Conservation (phyloP, 768 basidiomycete genomes). For the Boletus rubropictus region DNA sequence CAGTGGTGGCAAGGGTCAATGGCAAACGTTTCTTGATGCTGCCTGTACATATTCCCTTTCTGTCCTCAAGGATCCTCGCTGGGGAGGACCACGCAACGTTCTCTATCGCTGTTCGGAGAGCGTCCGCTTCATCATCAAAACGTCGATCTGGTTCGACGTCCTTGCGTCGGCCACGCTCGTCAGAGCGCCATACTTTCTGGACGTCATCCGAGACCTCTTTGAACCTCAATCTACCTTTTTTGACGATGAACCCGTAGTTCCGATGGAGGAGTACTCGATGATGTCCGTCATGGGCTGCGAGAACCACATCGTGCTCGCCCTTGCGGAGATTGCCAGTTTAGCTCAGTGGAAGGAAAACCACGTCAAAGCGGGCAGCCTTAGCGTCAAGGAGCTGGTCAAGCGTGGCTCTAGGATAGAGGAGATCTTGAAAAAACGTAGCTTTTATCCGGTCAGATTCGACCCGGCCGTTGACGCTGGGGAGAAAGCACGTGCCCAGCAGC, state of each 20-base stretch:
- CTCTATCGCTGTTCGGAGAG: slow-evolving; percentile 44
- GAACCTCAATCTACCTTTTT: slow-evolving; percentile 16
- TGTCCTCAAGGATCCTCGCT: slow-evolving; percentile 38
- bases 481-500: slow-evolving; percentile 28
- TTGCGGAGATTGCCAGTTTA: slow-evolving; percentile 67
- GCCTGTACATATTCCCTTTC: slow-evolving; percentile 51
- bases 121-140: slow-evolving; percentile 71
- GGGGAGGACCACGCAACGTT: slow-evolving; percentile 38
- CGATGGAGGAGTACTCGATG: slow-evolving; percentile 55
- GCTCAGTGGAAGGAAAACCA: slow-evolving; percentile 58
- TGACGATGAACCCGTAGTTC: slow-evolving; percentile 36
- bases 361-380: slow-evolving; percentile 40
- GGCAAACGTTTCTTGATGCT: slow-evolving; percentile 61
- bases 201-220: slow-evolving; percentile 54
- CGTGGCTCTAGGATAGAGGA: slow-evolving; percentile 49
- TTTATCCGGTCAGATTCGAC: neutral
- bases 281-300: slow-evolving; percentile 81
- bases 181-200: slow-evolving; percentile 50
- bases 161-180: slow-evolving; percentile 71
- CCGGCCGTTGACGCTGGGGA: slow-evolving; percentile 1
- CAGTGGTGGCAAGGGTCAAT: slow-evolving; percentile 65
- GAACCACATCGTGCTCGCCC: slow-evolving; percentile 70
- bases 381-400: slow-evolving; percentile 54
- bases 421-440: slow-evolving; percentile 22
- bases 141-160: slow-evolving; percentile 85